A percentile compares a stretch with the other conserved stretches of the same genome.
phyloP scores from a whole-genome alignment of 306 rosid genomes.

The Cyclanthera cordifolia region DNA sequence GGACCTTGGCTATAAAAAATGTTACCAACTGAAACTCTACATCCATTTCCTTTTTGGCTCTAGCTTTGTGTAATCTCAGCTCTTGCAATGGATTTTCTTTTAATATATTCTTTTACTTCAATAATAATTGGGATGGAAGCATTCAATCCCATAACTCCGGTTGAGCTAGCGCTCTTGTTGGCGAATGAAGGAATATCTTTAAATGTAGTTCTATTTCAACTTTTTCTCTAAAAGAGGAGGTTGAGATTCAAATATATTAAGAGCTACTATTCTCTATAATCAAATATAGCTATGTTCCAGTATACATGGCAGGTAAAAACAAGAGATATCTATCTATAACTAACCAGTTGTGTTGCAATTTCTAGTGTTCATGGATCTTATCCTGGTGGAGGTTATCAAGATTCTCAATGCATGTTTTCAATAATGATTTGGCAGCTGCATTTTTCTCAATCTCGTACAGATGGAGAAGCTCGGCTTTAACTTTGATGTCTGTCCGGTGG shows the following conservation, averaged over 20 bases:
- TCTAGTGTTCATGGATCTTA: conserved; percentile 2
- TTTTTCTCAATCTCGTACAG: conserved; percentile 61
- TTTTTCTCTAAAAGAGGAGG: neutral
- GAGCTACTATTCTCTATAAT: neutral
- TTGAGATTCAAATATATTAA: neutral
- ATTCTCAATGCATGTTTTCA: conserved; percentile 37
- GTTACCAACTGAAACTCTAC: neutral
- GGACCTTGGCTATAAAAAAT: neutral
- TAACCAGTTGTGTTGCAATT: neutral
- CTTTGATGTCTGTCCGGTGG: conserved; percentile 20
- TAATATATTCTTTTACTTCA: too few relatives aligned
- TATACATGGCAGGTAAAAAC: neutral
- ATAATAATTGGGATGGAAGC: too few relatives aligned
- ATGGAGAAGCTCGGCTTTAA: conserved; percentile 50
- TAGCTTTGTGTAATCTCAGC: neutral
- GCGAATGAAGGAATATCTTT: too few relatives aligned
- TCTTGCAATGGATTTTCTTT: neutral
- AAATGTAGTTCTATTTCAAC: neutral
- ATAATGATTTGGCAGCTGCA: conserved; percentile 56
- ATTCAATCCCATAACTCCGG: too few relatives aligned
- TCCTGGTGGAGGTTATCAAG: conserved; percentile 33
- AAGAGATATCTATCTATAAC: neutral
- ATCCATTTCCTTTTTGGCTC: neutral
- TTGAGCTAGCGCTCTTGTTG: too few relatives aligned
- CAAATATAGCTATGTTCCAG: neutral